Evolutionary conservation across 208 protist genomes (phyloP), one percentile per base, ranked within the genome.

Genomic region (Leptomonas seymouri): DNA sequence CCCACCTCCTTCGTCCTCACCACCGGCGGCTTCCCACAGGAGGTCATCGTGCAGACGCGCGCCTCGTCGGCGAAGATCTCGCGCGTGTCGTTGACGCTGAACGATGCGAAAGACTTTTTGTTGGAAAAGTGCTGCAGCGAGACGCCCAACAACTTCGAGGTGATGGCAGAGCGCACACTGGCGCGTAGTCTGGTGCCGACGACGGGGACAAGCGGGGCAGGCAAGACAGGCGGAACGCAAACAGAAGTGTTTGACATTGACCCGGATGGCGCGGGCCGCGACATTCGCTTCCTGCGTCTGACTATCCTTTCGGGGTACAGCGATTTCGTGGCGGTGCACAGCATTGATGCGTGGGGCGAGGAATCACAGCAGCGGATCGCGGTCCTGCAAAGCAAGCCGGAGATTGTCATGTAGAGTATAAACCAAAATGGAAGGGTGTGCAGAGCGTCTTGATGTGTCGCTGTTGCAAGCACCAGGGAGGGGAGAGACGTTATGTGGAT

Each of bases 281-380:
- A 82, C 45, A 76, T 95, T 28, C 76, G 74, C 15, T 81, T 77
- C 34, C 46, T 95, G 12, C 79, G 80, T 1, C 71, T 96, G 11
- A 74, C 71, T 27, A 82, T 96, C 28, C 55, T 87, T 3, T 93
- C 87, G 21, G 90, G 87, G 12, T 96, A 93, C 79, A 82, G 66
- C 54, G 82, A 96, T 36, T 96, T 96, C 65, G 90, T 92, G 8
- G 90, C 82, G 11, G 71, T 96, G 16, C 86, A 85, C 71, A 70
- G 72, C 44, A 66, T 93, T 2, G 85, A 87, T 3, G 86, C 67
- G 44, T 77, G 81, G 51, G 90, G 90, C 0, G 90, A 93, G 79
- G 90, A 95, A 56, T 92, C 90, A 16, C 80, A 87, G 81, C 90
- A 95, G 78, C 84, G 85, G n/a, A 78, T 95, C 23, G 90, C 87